Evolutionary conservation across 2,329 filamentous ascomycete species (phyloP), one percentile per base, ranked within the genome.

Genomic region (Rachicladosporium sp.): DNA sequence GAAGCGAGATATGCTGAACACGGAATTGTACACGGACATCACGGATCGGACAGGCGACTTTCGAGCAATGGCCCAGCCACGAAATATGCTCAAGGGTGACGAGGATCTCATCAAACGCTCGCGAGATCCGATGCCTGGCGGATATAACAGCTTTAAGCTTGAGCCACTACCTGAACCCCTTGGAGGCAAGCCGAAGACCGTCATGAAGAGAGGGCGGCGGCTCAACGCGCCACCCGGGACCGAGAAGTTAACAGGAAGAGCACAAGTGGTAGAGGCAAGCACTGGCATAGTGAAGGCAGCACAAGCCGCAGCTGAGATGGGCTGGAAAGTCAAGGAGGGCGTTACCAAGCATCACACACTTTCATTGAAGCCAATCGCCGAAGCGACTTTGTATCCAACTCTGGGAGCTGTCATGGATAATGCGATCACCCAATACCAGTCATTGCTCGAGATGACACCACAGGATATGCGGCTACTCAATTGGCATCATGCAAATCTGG

Each of bases 401-500:
- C 67, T 98, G 8, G 91, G 91, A 1, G 81, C 81, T n/a, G 82
- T 93, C 2, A 82, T 96, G 66, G 86, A 98, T 53, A 79, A 87
- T 47, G 85, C 87, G n/a, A 79, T 98, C 44, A 73, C 73, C 11
- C 88, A 96, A 58, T 98, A 94, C 57, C 80, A 83, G 53, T 70
- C 74, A 27, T 73, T 98, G 36, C 72, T 96, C 21, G 80, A 93
- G 43, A 65, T 98, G 38, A 84, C 78, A 9, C 75, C 88, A 1
- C 83, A 86, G 55, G 91, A 98, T 54, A 80, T 93, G 61, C 77
- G 91, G 34, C 69, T 98, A 10, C 73, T 96, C 54, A 98, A 95
- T 55, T 98, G 91, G 91, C 93, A 98, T 61, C 82, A 95, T 59
- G 93, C 93, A 48, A 98, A 98, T 56, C 71, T 98, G 10, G 91